phyloP scores from a whole-genome alignment of 208 protist species.

The Leishmania aethiopica region DNA sequence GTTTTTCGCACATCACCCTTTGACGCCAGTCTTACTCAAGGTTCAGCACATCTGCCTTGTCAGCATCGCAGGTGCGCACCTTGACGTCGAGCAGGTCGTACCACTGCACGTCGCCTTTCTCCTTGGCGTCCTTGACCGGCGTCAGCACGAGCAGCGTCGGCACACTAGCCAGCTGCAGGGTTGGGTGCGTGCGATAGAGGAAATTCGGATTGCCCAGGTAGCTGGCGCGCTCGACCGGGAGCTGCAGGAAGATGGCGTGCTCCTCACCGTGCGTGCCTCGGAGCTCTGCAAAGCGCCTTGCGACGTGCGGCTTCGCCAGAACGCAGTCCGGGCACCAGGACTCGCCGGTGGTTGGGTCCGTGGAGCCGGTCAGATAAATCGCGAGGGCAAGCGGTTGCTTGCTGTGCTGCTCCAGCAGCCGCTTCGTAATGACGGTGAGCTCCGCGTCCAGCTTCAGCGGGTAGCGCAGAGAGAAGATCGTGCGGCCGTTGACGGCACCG shows the following conservation, averaged over 20 bases:
- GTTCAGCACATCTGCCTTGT: conserved; percentile 21
- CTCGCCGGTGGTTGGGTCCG: conserved; percentile 48
- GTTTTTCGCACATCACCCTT: background rate
- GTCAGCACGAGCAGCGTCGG: conserved; percentile 64
- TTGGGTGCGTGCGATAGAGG: conserved; percentile 60
- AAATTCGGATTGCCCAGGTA: conserved; percentile 73
- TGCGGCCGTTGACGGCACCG: conserved; percentile 16
- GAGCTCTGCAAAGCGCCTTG: conserved; percentile 40
- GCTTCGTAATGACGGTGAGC: conserved; percentile 29
- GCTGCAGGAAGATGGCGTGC: conserved; percentile 59
- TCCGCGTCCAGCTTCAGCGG: conserved; percentile 37
- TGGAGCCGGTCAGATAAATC: conserved; percentile 60
- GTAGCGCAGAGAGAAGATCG: conserved; percentile 41
- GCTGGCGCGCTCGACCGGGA: conserved; percentile 57
- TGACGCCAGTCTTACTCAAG: conserved; percentile 15
- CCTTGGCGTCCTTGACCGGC: conserved; percentile 31
- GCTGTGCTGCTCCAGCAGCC: conserved; percentile 30
- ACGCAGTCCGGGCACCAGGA: conserved; percentile 87
- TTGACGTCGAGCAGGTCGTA: conserved; percentile 51
- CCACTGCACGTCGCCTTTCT: conserved; percentile 33
- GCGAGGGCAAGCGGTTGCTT: conserved; percentile 33
- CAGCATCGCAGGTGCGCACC: conserved; percentile 34
- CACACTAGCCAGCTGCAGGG: conserved; percentile 40
- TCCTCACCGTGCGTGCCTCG: conserved; percentile 30
- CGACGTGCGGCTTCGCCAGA: conserved; percentile 46